Base-by-base conservation (phyloP, 2,329 filamentous ascomycete genomes). In the Xylariaceae sp. region DNA sequence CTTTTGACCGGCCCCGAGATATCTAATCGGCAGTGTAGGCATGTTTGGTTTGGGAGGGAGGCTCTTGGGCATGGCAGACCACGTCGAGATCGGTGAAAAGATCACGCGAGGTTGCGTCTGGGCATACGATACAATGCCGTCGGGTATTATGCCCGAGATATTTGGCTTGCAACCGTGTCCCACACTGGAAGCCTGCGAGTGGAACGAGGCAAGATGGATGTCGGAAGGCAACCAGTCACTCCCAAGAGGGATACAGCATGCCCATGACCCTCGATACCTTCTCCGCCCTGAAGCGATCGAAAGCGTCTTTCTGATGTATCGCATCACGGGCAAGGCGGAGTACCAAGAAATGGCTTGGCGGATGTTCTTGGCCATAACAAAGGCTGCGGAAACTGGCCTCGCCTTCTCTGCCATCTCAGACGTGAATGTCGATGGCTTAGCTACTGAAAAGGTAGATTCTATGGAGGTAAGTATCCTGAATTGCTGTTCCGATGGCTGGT, bases 101-200 rank as follows among this genome's bases (percentile, higher is more conserved):
- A 70, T 88, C 1, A 81, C 82, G 1, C 75, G 83, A 43, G 84
- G 83, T 3, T 87, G 84, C 62, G 73, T 85, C 15, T 86, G 80
- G 74, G 76, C 78, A 0, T 87, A 87, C 65, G 71, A 78, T 19
- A 71, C 74, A 16, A 80, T 79, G 57, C 73, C 76, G 0, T 77
- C 76, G 0, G 82, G 80, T 12, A 80, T 83, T 56, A 84, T 81
- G 74, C 83, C 84, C 0, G 84, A 87, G 62, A 74, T 75, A 1
- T 79, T 80, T 59, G 73, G 73, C 51, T 70, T 78, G 26, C 65
- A 83, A 70, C 63, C 72, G 66, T 64, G 74, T 65, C 62, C 67
- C 39, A 45, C 70, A 32, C 42, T 68, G 49, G 58, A 67, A 45
- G 71, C 70, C 51, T 72, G 65, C 47, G 26, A 48, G 5, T 67